Evolutionary conservation across 495 filamentous ascomycete genomes (phyloP).

Genomic region (Neurospora cerealis): DNA sequence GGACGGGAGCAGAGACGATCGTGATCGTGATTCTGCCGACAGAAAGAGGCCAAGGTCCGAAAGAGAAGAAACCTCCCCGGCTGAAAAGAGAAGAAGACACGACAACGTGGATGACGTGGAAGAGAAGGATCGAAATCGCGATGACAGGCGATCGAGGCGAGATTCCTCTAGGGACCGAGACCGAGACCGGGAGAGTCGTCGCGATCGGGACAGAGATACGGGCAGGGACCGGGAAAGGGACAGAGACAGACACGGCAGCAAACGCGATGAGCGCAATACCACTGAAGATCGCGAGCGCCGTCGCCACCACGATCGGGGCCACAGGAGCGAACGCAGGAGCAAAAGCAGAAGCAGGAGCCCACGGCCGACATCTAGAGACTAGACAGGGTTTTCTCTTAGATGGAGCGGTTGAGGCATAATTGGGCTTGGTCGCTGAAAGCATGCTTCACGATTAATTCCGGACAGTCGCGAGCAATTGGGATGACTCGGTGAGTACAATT

Average conservation of each 20-base stretch:
- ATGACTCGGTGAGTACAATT: background rate
- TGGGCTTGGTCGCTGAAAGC: background rate
- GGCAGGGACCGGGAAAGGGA: conserved; percentile 1
- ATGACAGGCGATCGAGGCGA: background rate
- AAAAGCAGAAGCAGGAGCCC: conserved; percentile 1
- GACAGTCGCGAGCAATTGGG: background rate
- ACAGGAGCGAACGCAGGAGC: background rate
- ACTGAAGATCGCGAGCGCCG: conserved; percentile 10
- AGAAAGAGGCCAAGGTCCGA: background rate
- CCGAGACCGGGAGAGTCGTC: conserved; percentile 6
- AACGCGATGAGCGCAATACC: conserved; percentile 14
- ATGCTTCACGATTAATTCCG: background rate
- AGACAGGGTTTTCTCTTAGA: background rate
- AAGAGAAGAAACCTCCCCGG: background rate
- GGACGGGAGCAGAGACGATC: background rate
- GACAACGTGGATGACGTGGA: background rate
- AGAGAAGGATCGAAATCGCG: background rate
- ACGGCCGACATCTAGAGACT: background rate
- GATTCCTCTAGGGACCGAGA: background rate
- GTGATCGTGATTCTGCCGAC: background rate
- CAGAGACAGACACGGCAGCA: background rate
- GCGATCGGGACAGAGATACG: conserved; percentile 3
- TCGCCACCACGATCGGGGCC: background rate
- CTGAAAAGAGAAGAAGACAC: background rate
- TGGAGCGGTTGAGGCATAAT: background rate